Percentiles rank a stretch among this genome's conserved stretches.
Conservation (phyloP, 2,329 filamentous ascomycete species). For the Bipolaris oryzae region DNA sequence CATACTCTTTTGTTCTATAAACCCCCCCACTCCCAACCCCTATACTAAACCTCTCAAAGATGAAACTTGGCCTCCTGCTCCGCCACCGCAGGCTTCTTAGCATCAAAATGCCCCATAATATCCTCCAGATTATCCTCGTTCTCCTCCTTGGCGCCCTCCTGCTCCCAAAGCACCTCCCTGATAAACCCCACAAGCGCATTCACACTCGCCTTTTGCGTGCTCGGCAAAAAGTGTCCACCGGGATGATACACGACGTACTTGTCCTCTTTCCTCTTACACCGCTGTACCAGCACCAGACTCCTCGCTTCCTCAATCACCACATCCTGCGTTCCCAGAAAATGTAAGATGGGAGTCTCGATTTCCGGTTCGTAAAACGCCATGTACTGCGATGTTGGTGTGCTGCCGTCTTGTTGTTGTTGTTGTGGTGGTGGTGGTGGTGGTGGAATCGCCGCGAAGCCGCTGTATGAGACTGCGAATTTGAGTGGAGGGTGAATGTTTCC, state of each 20-base stretch:
- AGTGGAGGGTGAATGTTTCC: conserved; percentile 58
- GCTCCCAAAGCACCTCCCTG: conserved; percentile 56
- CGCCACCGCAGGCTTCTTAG: background rate
- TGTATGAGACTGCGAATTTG: conserved; percentile 77
- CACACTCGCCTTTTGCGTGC: conserved; percentile 76
- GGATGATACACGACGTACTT: conserved; percentile 72
- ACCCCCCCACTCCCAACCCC: too few relatives aligned
- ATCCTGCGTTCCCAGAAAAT: conserved; percentile 83
- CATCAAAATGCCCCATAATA: conserved; percentile 70
- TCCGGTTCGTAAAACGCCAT: conserved; percentile 74
- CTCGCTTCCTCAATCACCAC: conserved; percentile 83
- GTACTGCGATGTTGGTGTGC: conserved; percentile 55
- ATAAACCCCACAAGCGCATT: conserved; percentile 78
- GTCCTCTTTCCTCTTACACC: conserved; percentile 60
- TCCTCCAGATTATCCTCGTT: conserved; percentile 66
- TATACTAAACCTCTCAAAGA: too few relatives aligned
- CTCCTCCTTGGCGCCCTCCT: conserved; percentile 38
- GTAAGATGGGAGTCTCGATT: conserved; percentile 77
- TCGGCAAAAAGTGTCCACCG: conserved; percentile 88
- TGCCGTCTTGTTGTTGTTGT: background rate
- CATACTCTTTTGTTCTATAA: background rate
- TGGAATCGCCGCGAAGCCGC: conserved; percentile 70
- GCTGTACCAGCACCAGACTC: conserved; percentile 70
- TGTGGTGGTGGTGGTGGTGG: background rate
- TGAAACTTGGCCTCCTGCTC: too few relatives aligned